Evolutionary conservation across 805 yeast genomes (phyloP), one percentile per base, ranked within the genome.

Genomic region (Lipomyces oligophaga): DNA sequence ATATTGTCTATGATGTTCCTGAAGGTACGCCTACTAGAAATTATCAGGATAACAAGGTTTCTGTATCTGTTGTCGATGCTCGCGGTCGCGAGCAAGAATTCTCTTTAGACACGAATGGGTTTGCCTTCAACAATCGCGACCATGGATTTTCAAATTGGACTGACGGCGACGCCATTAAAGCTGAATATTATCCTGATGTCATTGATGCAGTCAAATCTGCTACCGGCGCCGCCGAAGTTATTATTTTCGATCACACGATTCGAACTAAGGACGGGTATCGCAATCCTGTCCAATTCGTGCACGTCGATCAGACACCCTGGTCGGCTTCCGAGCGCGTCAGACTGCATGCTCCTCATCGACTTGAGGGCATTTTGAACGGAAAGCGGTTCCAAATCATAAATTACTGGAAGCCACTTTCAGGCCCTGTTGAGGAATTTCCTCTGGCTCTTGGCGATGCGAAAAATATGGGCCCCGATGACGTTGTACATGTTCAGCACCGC

Each of bases 1-100:
- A 63, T 47, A 59, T 58, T 42, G 59, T 47, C 50, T 64, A 52
- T 52, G 69, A 58, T 37, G 65, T 28, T 27, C 55, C 55, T 10
- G 55, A 41, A 15, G 55, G 55, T 22, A 51, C 55, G 21, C 55
- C 55, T 3, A 43, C 43, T 10, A 48, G 53, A 30, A 51, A 51
- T 35, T 51, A 24, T 43, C 27, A 21, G 25, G 32, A 30, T 19
- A 26, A 22, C 11, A 18, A 5, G 18, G 28, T 13, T 7, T 37
- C 24, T 10, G 49, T 50, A 32, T 10, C 38, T 25, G 30, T 52
- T 11, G 22, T 10, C 11, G 49, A 49, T 36, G 46, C 35, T 18
- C 41, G 49, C 11, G 55, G 53, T 18, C 52, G 32, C 16, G 57
- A 45, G 25, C 16, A 11, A 31, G 36, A 41, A 11, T 52, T 46